Evolutionary conservation across 352 stramenopile genomes (phyloP), one percentile per base, ranked within the genome.

Genomic region (Aphanomyces stellatus): DNA sequence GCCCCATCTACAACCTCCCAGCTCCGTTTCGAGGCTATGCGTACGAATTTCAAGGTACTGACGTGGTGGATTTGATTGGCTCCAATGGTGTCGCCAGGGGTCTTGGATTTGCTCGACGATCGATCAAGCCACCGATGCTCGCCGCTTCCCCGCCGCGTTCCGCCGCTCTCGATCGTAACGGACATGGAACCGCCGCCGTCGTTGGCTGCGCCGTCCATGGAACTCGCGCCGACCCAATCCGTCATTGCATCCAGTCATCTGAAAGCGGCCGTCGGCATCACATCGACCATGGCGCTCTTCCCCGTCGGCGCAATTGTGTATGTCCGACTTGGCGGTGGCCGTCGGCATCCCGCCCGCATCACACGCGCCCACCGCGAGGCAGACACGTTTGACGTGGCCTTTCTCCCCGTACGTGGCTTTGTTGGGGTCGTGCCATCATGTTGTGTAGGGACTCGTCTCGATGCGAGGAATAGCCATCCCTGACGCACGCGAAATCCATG

Each of bases 401-500:
- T 49, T 51, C 25, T 60, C 22, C 60, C 60, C 8, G 60, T 67
- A 62, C 27, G 24, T 43, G 31, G 6, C 6, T 10, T 8, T 6
- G 4, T 30, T 5, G 34, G 13, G 25, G 13, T n/a, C n/a, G n/a
- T n/a, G n/a, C n/a, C n/a, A 13, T 5, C 35, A 17, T 49, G 6
- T 4, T 25, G 19, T 30, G 34, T 57, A 67, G 60, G 60, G 60
- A 4, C 27, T 67, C 7, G n/a, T 41, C 11, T 67, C 60, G 34
- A 49, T 67, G n/a, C 60, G 60, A 24, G 60, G 60, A 5, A 43
- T 67, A 43, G 60, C 41, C 8, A 67, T 67, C 22, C 46, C 60
- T 10, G 60, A 67, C 37, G 60, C 48, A 1, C 57, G 41, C 17
- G 11, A 67, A 19, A 31, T 67, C 13, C 30, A 31, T 22, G 60